These are phyloP conservation scores for Candida sp. DNA, from an alignment of 1,139 yeast species.

Conservation along the genomic window DNA sequence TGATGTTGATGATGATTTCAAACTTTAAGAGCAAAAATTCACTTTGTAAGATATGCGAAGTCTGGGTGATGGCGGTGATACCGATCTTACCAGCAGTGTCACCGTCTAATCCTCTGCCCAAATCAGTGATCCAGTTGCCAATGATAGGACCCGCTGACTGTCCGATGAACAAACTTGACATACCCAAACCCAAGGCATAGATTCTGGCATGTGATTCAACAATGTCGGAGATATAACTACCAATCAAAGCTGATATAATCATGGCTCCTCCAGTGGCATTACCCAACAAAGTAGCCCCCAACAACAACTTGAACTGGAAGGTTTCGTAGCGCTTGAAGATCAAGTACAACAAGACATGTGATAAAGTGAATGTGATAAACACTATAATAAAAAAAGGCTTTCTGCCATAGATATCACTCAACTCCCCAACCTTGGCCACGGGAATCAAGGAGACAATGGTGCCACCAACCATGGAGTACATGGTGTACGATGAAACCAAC, in stretches of 20 bases:
- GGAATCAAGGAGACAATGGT: constrained; percentile 36
- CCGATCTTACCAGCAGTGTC: constrained; percentile 3
- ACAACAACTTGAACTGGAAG: constrained; percentile 33
- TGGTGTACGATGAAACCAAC: constrained; percentile 32
- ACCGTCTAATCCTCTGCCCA: constrained; percentile 13
- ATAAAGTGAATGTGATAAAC: constrained; percentile 26
- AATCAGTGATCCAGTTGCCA: constrained; percentile 43
- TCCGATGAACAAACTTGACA: constrained; percentile 62
- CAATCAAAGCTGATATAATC: constrained; percentile 51
- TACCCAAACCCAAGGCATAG: constrained; percentile 55
- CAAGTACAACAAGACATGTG: constrained; percentile 26
- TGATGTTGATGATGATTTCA: constrained; percentile 26
- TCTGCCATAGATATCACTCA: constrained; percentile 66
- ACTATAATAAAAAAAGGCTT: constrained; percentile 45
- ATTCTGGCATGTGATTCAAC: constrained; percentile 60
- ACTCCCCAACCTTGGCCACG: constrained; percentile 53
- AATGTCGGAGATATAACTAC: constrained; percentile 68
- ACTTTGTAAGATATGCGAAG: constrained; percentile 15
- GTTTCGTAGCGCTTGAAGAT: constrained; percentile 32
- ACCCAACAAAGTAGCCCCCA: constrained; percentile 38
- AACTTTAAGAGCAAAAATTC: constrained; percentile 36
- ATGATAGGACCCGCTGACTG: constrained; percentile 66
- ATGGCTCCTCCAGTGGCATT: constrained; percentile 59
- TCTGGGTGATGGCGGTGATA: constrained; percentile 1
- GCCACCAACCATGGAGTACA: constrained; percentile 23